Conservation (phyloP, 129 eudicot species). For the Flaveria sonorensis region DNA sequence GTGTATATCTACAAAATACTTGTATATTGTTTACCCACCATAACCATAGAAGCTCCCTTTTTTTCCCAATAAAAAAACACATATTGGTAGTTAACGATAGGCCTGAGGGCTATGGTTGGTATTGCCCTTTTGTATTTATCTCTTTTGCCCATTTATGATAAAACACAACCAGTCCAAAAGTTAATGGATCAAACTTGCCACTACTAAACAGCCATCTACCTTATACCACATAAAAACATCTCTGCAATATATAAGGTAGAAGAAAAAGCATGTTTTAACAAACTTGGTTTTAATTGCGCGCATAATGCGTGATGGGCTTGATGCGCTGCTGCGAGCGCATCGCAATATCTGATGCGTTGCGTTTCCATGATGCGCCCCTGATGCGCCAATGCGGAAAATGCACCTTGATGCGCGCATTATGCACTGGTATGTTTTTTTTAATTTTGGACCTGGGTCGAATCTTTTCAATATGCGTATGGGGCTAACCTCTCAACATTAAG, state of each 20-base stretch:
- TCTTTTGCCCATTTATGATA: neutral
- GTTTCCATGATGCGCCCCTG: too few species aligned
- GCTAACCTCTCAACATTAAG: too few species aligned
- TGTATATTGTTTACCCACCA: neutral
- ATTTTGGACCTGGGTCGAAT: too few species aligned
- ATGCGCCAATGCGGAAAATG: too few species aligned
- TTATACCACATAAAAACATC: neutral
- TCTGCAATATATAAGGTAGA: neutral
- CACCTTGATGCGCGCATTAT: too few species aligned
- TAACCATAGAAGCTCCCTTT: neutral
- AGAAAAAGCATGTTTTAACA: neutral
- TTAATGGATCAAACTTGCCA: neutral
- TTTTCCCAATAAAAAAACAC: neutral
- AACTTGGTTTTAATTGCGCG: too few species aligned
- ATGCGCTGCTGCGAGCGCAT: too few species aligned
- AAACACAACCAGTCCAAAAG: neutral
- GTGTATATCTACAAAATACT: neutral
- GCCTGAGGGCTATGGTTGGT: neutral
- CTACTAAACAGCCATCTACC: conserved; percentile 13
- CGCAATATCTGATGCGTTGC: too few species aligned
- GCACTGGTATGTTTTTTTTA: too few species aligned
- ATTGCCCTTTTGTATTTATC: neutral
- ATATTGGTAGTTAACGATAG: neutral
- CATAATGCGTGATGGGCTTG: too few species aligned
- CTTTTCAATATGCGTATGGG: too few species aligned